Evolutionary conservation across 345 rosid species (phyloP), one percentile per base, ranked within the genome.

Genomic region (Sisymbrium altissimum): DNA sequence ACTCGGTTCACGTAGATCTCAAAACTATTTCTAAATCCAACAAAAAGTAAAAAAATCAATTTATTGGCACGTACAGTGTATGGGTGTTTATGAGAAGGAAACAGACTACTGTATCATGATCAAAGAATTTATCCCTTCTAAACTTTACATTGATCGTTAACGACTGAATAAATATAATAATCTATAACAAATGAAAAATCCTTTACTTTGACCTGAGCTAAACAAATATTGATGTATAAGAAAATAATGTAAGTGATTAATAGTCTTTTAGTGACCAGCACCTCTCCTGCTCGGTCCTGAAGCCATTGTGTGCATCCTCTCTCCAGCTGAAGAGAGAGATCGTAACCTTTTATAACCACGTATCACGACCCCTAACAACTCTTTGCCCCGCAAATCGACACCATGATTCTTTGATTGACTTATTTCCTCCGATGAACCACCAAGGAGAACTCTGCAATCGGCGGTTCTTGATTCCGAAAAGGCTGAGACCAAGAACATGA

Each of bases 251-350:
- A 56, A 49, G 14, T 40, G 35, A 14, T 58, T 27, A 29, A 14
- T 17, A 52, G 15, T 23, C 10, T 50, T 71, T 70, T 72, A 88
- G 67, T 90, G 93, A 59, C 96, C 96, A 48, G 93, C 64, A 59
- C 96, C 93, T 86, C 82, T 86, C 84, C 89, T 73, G 84, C 93
- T 90, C 13, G 93, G 96, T 43, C 93, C 96, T 23, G 96, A 75
- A 59, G 89, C 79, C 89, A 80, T 29, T 43, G 82, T 75, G 69
- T 72, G 83, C 60, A 55, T 82, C 68, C 41, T 68, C 70, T 27
- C 56, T 64, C 46, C 64, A 17, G 36, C 57, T 23, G 54, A 35
- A 60, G 76, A 66, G 17, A 78, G 73, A 30, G 60, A 72, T 53
- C 78, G 25, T 7, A 67, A 39, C 74, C 54, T 78, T 32, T 36